phyloP scores from a whole-genome alignment of 2,329 filamentous ascomycete species.

The Albophoma yamanashiensis region DNA sequence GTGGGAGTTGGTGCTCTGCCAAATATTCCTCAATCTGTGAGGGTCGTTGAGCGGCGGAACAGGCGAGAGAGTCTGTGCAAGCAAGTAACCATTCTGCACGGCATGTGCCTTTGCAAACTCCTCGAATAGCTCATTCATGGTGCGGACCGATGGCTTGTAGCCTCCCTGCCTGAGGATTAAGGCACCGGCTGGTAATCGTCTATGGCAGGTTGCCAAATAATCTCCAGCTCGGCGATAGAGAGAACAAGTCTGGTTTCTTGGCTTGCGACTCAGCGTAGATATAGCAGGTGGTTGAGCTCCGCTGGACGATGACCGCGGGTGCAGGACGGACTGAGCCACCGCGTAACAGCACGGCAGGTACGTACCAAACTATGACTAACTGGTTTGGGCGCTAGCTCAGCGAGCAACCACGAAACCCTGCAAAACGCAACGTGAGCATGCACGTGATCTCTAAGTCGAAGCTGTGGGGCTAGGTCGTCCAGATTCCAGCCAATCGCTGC shows the following conservation, averaged over 20 bases:
- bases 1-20: constrained; percentile 57
- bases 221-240: neutral
- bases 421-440: neutral
- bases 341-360: neutral
- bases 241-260: neutral
- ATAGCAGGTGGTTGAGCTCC: neutral
- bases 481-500: constrained; percentile 19
- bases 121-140: constrained; percentile 63
- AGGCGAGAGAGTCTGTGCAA: constrained; percentile 68
- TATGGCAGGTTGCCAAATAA: neutral
- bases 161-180: neutral
- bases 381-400: neutral
- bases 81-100: constrained; percentile 54
- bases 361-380: constrained; percentile 1
- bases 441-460: constrained; percentile 2
- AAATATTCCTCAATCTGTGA: constrained; percentile 58
- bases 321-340: neutral
- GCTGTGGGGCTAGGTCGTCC: neutral
- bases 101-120: constrained; percentile 63
- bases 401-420: neutral
- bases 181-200: neutral
- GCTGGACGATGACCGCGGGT: neutral
- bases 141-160: constrained; percentile 3
- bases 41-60: constrained; percentile 51
- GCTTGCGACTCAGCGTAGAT: neutral